Evolutionary conservation across 257 asterid genomes (phyloP), one percentile per base, ranked within the genome.

Genomic region (Plectranthus barbatus): DNA sequence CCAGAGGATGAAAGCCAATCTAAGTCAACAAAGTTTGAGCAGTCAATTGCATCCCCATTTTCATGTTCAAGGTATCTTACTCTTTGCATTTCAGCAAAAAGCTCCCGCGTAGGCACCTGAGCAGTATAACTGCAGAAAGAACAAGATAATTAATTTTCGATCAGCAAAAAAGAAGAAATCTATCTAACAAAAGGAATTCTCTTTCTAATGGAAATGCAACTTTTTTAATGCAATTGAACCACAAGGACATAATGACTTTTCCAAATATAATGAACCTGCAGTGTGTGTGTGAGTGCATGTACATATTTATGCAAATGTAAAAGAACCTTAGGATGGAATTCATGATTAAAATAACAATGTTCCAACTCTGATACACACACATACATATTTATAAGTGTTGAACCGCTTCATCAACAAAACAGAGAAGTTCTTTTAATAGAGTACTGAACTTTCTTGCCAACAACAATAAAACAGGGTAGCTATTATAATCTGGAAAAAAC

Each of bases 1-100:
- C 90, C 95, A 62, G 95, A 83, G 40, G 98, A 91, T 64, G 98
- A 91, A 50, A 91, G 81, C 98, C 96, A 86, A 76, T 88, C 98
- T 56, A 91, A 74, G 82, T 91, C 95, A 48, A 91, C 88, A 73
- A 91, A 91, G 77, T 91, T 91, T 58, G 98, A 91, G 74, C 74
- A 82, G 76, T 91, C 98, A 68, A 72, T 67, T 34, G 83, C 63
- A 56, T 91, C 96, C 18, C 84, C 84, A 79, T 66, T 75, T 59
- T 80, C 94, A 71, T 71, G 83, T 61, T 88, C 87, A 50, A 79
- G 75, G 67, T 63, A 72, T 73, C 67, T 73, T 17, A 77, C 88
- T 67, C 82, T 80, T 52, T 79, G 90, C 60, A 79, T 75, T 47
- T 83, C 86, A 46, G 72, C 75, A 55, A 81, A 86, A 63, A 88